phyloP scores from a whole-genome alignment of 345 rosid genomes.

The Euphorbia tirucalli region DNA sequence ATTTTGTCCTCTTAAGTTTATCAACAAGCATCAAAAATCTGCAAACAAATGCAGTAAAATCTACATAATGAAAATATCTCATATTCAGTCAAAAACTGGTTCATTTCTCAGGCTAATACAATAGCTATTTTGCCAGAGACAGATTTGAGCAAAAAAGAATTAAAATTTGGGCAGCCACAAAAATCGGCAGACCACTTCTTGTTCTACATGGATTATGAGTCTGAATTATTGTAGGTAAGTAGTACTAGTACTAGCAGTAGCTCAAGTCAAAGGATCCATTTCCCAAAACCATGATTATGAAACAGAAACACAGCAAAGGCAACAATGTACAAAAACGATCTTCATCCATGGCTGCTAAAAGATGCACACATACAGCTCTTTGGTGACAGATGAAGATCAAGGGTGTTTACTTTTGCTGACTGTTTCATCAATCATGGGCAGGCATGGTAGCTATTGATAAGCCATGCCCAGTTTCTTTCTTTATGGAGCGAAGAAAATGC shows the following conservation, averaged over 20 bases:
- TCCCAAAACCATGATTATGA: slow-evolving; percentile 37
- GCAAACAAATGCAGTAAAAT: not conserved
- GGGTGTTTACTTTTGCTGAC: slow-evolving; percentile 22
- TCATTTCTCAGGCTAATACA: slow-evolving; percentile 18
- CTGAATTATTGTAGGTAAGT: too few species aligned
- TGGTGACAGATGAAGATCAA: slow-evolving; percentile 48
- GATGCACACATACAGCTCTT: slow-evolving; percentile 69
- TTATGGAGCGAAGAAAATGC: slow-evolving; percentile 31
- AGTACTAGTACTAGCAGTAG: slow-evolving; percentile 18
- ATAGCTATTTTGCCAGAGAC: too few species aligned
- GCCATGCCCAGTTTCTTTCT: not conserved
- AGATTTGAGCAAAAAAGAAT: not conserved
- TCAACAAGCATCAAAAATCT: too few species aligned
- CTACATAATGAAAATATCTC: not conserved
- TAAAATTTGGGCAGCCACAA: slow-evolving; percentile 36
- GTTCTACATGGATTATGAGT: slow-evolving; percentile 14
- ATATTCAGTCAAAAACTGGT: slow-evolving; percentile 19
- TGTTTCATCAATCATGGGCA: slow-evolving; percentile 34
- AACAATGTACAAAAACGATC: slow-evolving; percentile 39
- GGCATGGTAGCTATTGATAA: slow-evolving; percentile 16
- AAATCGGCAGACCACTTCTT: slow-evolving; percentile 31
- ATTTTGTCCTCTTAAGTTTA: too few species aligned
- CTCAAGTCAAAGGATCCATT: slow-evolving; percentile 1
- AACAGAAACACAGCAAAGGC: slow-evolving; percentile 27
- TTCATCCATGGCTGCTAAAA: slow-evolving; percentile 70